phyloP scores from a whole-genome alignment of 306 rosid genomes.

The Corylus avellana region DNA sequence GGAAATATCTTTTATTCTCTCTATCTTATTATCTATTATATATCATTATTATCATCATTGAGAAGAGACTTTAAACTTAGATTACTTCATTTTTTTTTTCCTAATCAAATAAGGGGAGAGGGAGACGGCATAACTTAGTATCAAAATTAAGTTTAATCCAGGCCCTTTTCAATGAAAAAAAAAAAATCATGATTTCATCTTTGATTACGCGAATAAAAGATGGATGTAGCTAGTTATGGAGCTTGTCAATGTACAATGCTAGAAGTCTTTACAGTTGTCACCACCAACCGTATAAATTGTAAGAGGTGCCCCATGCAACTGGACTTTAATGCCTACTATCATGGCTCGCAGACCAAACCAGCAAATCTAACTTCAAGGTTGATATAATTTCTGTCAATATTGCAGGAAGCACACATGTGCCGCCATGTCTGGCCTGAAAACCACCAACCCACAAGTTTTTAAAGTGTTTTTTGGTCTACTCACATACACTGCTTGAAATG shows the following conservation, averaged over 20 bases:
- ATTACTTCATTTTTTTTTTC: too few relatives aligned
- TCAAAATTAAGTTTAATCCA: too few relatives aligned
- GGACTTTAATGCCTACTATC: not conserved
- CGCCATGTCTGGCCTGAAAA: slow-evolving; percentile 1
- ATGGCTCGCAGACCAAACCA: not conserved
- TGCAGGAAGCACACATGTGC: not conserved
- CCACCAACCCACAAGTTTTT: not conserved
- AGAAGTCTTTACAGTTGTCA: slow-evolving; percentile 4
- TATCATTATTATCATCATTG: too few relatives aligned
- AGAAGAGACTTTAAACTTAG: too few relatives aligned
- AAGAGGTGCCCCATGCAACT: not conserved
- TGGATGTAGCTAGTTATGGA: not conserved
- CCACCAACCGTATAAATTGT: not conserved
- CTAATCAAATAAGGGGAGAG: too few relatives aligned
- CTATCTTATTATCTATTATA: not conserved
- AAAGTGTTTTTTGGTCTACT: not conserved
- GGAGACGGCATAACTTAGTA: too few relatives aligned
- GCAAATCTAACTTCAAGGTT: not conserved
- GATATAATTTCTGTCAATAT: not conserved
- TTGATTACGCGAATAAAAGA: too few relatives aligned
- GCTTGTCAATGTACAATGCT: not conserved
- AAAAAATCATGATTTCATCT: too few relatives aligned
- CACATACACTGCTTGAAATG: not conserved
- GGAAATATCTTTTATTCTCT: not conserved
- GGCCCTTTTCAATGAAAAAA: too few relatives aligned